These are phyloP conservation scores for Cryomyces minteri DNA, from an alignment of 495 filamentous ascomycete species.

Conservation along the genomic window DNA sequence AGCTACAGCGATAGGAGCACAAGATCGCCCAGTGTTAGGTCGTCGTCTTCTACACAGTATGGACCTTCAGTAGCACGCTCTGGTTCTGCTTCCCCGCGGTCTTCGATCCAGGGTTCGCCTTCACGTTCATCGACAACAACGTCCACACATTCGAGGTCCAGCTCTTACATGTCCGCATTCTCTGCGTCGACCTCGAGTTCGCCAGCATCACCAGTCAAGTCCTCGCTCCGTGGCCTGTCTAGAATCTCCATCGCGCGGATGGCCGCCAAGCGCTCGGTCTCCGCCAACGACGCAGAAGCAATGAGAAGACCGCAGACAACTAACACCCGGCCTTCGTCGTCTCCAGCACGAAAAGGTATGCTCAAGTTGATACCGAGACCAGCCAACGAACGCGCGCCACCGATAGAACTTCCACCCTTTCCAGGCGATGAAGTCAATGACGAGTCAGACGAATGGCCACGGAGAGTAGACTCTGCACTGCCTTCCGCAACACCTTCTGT, in stretches of 20 bases:
- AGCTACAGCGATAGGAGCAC: background rate
- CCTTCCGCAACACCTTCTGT: too few species aligned
- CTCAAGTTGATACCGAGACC: slow-evolving; percentile 6
- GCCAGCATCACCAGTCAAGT: background rate
- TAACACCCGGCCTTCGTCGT: background rate
- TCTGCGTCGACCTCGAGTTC: background rate
- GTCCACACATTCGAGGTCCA: too few species aligned
- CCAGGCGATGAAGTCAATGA: background rate
- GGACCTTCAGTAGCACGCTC: background rate
- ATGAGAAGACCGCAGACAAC: too few species aligned
- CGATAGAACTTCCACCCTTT: slow-evolving; percentile 5
- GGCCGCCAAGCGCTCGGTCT: background rate
- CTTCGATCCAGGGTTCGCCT: too few species aligned
- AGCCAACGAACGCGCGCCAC: slow-evolving; percentile 9
- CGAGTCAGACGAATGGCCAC: too few species aligned
- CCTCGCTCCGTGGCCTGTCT: slow-evolving; percentile 3
- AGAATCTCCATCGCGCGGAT: slow-evolving; percentile 2
- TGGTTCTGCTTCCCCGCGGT: too few species aligned
- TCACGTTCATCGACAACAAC: too few species aligned
- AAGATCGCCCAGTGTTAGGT: background rate
- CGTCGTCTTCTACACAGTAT: background rate
- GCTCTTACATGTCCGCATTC: too few species aligned
- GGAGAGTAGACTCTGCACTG: too few species aligned
- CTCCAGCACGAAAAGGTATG: background rate
- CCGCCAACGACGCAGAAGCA: background rate